A percentile compares a stretch with the other conserved stretches of the same genome.
Conservation (phyloP, 495 filamentous ascomycete species). For the Penicillium odoratum region DNA sequence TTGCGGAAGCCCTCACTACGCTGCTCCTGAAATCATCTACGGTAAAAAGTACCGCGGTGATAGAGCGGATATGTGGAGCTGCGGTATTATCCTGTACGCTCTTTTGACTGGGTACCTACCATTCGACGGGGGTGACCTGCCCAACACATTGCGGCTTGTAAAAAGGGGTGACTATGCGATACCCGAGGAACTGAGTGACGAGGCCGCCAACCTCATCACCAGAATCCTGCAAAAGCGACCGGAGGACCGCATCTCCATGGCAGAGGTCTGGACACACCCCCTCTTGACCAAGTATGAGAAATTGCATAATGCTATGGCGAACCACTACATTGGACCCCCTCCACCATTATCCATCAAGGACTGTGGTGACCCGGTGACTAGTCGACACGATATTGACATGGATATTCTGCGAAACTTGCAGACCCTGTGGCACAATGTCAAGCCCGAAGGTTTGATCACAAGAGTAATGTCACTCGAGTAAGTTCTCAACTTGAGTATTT, state of each 20-base stretch:
- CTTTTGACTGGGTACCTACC: slow-evolving; percentile 77
- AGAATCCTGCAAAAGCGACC: slow-evolving; percentile 75
- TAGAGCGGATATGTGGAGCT: slow-evolving; percentile 89
- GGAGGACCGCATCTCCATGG: slow-evolving; percentile 69
- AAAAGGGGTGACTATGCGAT: slow-evolving; percentile 70
- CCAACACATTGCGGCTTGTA: slow-evolving; percentile 63
- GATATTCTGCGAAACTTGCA: slow-evolving; percentile 81
- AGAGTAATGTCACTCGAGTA: slow-evolving; percentile 69
- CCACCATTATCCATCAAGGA: slow-evolving; percentile 53
- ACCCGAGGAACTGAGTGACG: slow-evolving; percentile 61
- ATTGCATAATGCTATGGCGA: slow-evolving; percentile 50
- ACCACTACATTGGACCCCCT: slow-evolving; percentile 53
- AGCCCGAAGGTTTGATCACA: slow-evolving; percentile 66
- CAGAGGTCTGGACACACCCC: slow-evolving; percentile 79
- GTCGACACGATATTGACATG: slow-evolving; percentile 64
- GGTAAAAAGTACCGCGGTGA: slow-evolving; percentile 74
- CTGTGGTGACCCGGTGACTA: slow-evolving; percentile 51
- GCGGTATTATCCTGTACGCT: slow-evolving; percentile 86
- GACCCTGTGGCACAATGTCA: slow-evolving; percentile 82
- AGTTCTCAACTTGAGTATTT: slow-evolving; percentile 28
- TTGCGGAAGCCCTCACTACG: slow-evolving; percentile 96
- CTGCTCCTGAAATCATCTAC: slow-evolving; percentile 84
- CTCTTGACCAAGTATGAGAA: slow-evolving; percentile 78
- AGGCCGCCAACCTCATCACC: slow-evolving; percentile 77
- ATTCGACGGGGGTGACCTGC: slow-evolving; percentile 68